Evolutionary conservation across 2,329 filamentous ascomycete species (phyloP).

Genomic region (Botrytis medusae): DNA sequence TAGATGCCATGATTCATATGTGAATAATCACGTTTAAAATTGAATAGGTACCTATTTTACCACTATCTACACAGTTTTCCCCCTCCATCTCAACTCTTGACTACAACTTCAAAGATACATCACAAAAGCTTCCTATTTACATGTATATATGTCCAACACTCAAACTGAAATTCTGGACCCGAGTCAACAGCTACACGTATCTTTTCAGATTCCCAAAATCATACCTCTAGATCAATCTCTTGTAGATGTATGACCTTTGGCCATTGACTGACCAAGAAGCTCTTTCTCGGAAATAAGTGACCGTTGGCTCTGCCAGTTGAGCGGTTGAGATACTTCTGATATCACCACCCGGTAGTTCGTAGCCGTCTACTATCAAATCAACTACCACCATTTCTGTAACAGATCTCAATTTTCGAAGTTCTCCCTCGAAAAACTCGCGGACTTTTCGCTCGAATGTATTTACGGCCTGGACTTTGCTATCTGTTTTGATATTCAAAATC

Average conservation of each 20-base stretch:
- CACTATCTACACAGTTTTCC: background rate
- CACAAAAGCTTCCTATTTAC: background rate
- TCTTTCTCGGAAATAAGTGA: background rate
- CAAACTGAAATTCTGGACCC: background rate
- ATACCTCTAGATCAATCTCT: background rate
- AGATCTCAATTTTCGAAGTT: background rate
- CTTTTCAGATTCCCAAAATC: background rate
- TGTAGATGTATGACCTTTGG: too few relatives aligned
- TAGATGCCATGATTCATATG: background rate
- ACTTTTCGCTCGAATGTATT: background rate
- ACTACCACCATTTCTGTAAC: background rate
- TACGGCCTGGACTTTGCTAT: background rate
- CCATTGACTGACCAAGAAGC: background rate
- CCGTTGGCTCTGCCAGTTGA: background rate
- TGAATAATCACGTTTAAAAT: background rate
- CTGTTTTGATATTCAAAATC: background rate
- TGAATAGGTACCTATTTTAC: too few relatives aligned
- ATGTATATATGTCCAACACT: too few relatives aligned
- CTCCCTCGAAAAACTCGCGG: background rate
- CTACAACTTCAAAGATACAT: background rate
- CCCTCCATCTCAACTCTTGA: background rate
- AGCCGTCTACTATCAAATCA: background rate
- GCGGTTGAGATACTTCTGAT: background rate
- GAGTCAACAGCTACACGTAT: background rate
- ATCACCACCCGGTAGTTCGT: background rate